Conservation (phyloP, 139 green algal species). For the Astrephomene gubernaculifera region DNA sequence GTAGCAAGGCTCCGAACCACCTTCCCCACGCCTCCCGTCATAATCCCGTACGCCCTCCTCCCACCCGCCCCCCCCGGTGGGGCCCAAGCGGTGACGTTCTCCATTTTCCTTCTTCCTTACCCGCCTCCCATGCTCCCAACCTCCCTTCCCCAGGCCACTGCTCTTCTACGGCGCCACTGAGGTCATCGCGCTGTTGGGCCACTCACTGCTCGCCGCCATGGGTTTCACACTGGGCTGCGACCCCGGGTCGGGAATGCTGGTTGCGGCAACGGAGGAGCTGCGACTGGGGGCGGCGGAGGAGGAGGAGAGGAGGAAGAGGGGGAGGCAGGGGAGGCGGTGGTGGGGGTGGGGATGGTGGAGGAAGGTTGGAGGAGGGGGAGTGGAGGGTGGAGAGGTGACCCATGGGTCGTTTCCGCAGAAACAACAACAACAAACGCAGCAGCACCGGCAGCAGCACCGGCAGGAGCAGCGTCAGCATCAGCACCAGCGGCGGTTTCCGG, state of each 20-base stretch:
- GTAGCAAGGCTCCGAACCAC: no score
- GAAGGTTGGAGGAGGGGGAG: no score
- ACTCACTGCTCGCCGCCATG: slow-evolving; percentile 32
- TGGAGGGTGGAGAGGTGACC: no score
- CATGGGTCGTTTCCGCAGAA: no score
- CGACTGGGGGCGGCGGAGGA: not conserved
- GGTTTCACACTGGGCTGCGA: slow-evolving; percentile 20
- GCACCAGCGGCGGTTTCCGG: no score
- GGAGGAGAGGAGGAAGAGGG: no score
- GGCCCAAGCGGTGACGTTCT: no score
- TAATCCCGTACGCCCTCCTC: no score
- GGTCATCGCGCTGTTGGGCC: slow-evolving; percentile 29
- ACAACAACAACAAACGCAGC: not conserved
- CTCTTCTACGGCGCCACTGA: slow-evolving; percentile 54
- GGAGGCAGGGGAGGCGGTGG: no score
- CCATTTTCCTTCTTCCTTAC: not conserved
- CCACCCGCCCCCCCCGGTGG: no score
- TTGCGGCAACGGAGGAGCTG: not conserved
- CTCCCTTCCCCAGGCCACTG: slow-evolving; percentile 39
- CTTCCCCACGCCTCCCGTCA: no score
- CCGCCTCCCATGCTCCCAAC: not conserved
- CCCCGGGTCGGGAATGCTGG: not conserved
- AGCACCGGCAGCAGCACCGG: not conserved
- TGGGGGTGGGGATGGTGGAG: no score
- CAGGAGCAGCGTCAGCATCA: not conserved